Conservation (phyloP, 257 asterid genomes). For the Lycium barbarum region DNA sequence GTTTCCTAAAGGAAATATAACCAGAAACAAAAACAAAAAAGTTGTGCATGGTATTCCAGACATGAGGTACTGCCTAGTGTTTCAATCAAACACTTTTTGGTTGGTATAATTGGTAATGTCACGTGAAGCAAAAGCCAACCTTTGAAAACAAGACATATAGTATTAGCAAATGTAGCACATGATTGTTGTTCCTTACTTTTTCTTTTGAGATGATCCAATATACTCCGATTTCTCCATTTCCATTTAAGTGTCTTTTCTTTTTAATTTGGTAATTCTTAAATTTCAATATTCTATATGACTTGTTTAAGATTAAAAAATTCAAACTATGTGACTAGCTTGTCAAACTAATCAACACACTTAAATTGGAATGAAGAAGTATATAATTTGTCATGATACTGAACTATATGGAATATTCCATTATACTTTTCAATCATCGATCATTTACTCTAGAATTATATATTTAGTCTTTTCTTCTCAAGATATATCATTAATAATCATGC, state of each 20-base stretch:
- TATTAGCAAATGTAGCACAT: constrained; percentile 3
- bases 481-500: not conserved
- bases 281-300: too few species aligned
- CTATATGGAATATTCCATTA: not conserved
- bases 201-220: too few species aligned
- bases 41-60: constrained; percentile 18
- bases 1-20: not conserved
- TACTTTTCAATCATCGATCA: not conserved
- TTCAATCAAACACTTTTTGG: constrained; percentile 20
- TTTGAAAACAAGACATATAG: constrained; percentile 1
- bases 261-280: too few species aligned
- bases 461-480: not conserved
- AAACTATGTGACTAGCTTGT: too few species aligned
- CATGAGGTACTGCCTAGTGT: not conserved
- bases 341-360: too few species aligned
- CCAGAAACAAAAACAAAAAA: not conserved
- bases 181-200: too few species aligned
- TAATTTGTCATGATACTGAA: not conserved
- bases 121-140: constrained; percentile 7
- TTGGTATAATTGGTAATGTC: constrained; percentile 7
- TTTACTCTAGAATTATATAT: not conserved
- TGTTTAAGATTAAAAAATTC: too few species aligned
- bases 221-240: too few species aligned
- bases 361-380: not conserved
- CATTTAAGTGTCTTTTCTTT: too few species aligned